phyloP scores from a whole-genome alignment of 139 green algal species.

The Coelastrella sp. region DNA sequence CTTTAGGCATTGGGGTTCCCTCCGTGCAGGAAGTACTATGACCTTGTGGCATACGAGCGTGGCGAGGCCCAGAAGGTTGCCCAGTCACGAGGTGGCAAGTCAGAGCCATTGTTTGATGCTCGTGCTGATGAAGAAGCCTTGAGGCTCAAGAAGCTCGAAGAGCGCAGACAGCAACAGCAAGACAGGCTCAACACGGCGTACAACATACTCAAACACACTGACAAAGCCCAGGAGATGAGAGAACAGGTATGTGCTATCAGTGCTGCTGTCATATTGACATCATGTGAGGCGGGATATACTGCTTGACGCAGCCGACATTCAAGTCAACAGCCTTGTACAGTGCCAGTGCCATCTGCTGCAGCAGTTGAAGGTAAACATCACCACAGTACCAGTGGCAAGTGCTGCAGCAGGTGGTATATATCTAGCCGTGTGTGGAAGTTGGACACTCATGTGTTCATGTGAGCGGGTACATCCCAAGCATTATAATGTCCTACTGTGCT shows the following conservation, averaged over 20 bases:
- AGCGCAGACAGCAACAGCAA: slow-evolving; percentile 62
- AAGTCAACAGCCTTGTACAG: no score
- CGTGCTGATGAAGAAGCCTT: slow-evolving; percentile 78
- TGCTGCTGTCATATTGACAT: no score
- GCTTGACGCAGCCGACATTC: no score
- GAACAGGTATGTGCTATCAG: slow-evolving; percentile 64
- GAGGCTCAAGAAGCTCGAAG: slow-evolving; percentile 63
- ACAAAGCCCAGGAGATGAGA: slow-evolving; percentile 71
- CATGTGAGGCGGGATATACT: no score
- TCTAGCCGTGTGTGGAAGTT: no score
- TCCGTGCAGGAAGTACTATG: slow-evolving; percentile 79
- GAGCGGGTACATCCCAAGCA: no score
- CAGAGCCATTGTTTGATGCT: slow-evolving; percentile 21
- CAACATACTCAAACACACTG: slow-evolving; percentile 74
- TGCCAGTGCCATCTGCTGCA: no score
- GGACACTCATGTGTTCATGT: no score
- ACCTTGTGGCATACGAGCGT: slow-evolving; percentile 81
- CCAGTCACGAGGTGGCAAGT: not conserved
- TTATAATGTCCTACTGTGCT: not conserved
- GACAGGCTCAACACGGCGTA: slow-evolving; percentile 78
- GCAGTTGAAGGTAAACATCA: no score
- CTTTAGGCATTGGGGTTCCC: not conserved
- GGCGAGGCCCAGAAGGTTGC: slow-evolving; percentile 62
- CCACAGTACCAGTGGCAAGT: no score
- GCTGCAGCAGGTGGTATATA: no score